Conservation (phyloP, 2,329 filamentous ascomycete genomes). For the Pyrenophora seminiperda region DNA sequence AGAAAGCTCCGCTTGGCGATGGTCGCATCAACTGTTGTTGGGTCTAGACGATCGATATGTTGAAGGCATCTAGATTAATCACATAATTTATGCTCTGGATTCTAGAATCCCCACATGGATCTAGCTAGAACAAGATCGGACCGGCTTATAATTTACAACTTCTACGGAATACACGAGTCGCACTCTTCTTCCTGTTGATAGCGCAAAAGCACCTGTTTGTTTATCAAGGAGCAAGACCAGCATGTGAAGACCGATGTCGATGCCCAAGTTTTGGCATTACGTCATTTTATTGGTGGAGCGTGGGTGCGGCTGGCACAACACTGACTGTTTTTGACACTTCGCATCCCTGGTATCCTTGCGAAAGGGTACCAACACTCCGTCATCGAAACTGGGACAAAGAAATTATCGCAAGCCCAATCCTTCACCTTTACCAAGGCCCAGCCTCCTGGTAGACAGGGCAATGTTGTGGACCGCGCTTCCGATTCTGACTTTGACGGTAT, state of each 20-base stretch:
- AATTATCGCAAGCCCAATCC: constrained; percentile 25
- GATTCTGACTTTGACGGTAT: constrained; percentile 55
- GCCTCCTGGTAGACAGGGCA: constrained; percentile 30
- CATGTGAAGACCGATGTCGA: too few relatives aligned
- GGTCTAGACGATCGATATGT: too few relatives aligned
- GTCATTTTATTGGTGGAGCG: constrained; percentile 7
- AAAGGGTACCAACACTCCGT: constrained; percentile 6
- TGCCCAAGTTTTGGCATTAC: neutral
- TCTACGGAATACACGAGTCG: neutral
- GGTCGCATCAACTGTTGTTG: too few relatives aligned
- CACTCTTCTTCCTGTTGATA: neutral
- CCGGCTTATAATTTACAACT: too few relatives aligned
- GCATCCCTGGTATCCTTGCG: constrained; percentile 6
- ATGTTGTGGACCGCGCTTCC: constrained; percentile 50
- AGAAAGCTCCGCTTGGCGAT: too few relatives aligned
- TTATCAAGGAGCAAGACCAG: too few relatives aligned
- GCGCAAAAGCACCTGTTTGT: too few relatives aligned
- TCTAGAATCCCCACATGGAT: too few relatives aligned
- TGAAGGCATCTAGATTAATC: too few relatives aligned
- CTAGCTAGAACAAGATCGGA: too few relatives aligned
- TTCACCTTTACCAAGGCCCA: constrained; percentile 16
- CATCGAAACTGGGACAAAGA: constrained; percentile 4
- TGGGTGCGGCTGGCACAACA: constrained; percentile 8
- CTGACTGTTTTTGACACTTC: constrained; percentile 9
- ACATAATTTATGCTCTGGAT: too few relatives aligned